Evolutionary conservation across 257 asterid species (phyloP), one percentile per base, ranked within the genome.

Genomic region (Ehretia macrophylla): DNA sequence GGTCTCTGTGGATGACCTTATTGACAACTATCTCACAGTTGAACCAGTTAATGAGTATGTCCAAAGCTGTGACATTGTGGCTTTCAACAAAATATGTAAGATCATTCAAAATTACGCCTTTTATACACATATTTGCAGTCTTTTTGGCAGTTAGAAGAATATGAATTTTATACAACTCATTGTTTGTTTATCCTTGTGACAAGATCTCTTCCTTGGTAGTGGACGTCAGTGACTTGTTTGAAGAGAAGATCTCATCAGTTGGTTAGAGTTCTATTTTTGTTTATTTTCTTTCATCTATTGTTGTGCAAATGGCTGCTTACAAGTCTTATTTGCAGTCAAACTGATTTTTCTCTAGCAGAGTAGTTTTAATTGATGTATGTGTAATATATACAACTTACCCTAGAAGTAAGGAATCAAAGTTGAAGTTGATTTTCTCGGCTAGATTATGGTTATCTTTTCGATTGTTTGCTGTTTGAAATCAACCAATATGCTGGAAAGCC

Each of bases 61-160:
- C 65, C 94, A 85, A 65, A 85, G 94, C 58, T 77, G 85, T 4
- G 85, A 85, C 54, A 85, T 85, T 42, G 85, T 70, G 27, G 94
- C 87, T 68, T 80, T 85, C 81, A 78, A 85, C 62, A 85, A 82
- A 69, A 85, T 82, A 14, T 85, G 83, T 72, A 66, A 72, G 80
- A 57, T 17, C 40, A 14, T 27, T 6, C 35, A 3, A 27, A 27
- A 6, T 27, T 27, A 27, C 35, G 6, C 11, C 18, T 27, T 27
- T 27, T 3, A 27, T 27, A 3, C 3, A 27, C 6, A 6, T 27
- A 27, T 27, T 42, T 10, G 16, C 47, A 42, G 4, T 10, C 3
- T 4, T 10, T 42, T 14, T 42, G 12, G 47, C 47, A 42, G 3
- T 42, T 42, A 10, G 35, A 27, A 27, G 4, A 6, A 27, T 27